These are phyloP conservation scores for Hortaea werneckii DNA, from an alignment of 2,329 filamentous ascomycete species.

Conservation along the genomic window DNA sequence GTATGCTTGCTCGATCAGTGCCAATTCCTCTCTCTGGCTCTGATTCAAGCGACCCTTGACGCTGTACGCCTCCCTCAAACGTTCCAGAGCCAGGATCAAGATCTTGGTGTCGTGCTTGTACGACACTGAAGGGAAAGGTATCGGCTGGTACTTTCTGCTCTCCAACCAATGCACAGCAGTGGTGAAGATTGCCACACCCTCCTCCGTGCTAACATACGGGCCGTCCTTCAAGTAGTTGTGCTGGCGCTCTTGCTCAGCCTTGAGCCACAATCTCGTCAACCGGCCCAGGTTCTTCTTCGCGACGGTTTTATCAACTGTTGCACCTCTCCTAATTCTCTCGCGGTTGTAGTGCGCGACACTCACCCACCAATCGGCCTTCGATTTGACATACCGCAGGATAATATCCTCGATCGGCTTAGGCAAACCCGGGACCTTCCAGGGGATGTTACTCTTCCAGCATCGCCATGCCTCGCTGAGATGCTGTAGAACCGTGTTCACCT, in stretches of 20 bases:
- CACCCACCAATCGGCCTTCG: slow-evolving; percentile 99
- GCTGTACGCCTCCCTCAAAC: slow-evolving; percentile 88
- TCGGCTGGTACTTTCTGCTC: slow-evolving; percentile 95
- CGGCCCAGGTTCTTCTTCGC: slow-evolving; percentile 98
- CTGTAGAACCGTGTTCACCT: slow-evolving; percentile 94
- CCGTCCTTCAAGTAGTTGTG: slow-evolving; percentile 99
- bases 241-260: slow-evolving; percentile 94
- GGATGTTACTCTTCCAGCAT: slow-evolving; percentile 99
- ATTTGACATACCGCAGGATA: slow-evolving; percentile 96
- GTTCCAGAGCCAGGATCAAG: slow-evolving; percentile 85
- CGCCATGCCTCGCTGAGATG: slow-evolving; percentile 97
- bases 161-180: slow-evolving; percentile 98
- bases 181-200: slow-evolving; percentile 97
- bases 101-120: slow-evolving; percentile 99
- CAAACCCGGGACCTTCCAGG: slow-evolving; percentile 95
- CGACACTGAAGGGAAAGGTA: slow-evolving; percentile 95
- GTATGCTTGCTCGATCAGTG: slow-evolving; percentile 95
- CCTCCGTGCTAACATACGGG: slow-evolving; percentile 94
- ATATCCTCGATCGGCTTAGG: slow-evolving; percentile 98
- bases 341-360: slow-evolving; percentile 98
- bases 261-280: slow-evolving; percentile 89
- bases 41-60: slow-evolving; percentile 96
- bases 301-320: slow-evolving; percentile 97
- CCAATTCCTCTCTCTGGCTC: slow-evolving; percentile 91
- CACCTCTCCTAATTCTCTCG: slow-evolving; percentile 89